These are phyloP conservation scores for Erodium moschatum DNA, from an alignment of 441 rosid genomes.

Conservation along the genomic window DNA sequence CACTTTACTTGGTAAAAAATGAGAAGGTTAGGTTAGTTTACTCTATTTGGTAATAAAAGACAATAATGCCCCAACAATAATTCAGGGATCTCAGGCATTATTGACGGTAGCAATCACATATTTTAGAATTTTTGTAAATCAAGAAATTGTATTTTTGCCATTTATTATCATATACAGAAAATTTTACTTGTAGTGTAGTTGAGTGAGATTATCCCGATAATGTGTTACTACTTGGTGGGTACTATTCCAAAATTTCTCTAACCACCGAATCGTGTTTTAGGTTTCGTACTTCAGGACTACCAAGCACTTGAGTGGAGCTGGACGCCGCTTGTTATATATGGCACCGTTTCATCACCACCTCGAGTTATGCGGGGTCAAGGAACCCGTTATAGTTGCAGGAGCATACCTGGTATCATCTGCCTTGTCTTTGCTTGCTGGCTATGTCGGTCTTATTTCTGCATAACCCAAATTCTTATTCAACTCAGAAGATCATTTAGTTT, in stretches of 20 bases:
- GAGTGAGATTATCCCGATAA: too few species aligned
- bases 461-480: conserved; percentile 19
- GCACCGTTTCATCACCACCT: conserved; percentile 65
- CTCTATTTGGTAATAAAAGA: too few species aligned
- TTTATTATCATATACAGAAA: too few species aligned
- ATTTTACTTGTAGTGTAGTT: too few species aligned
- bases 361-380: conserved; percentile 47
- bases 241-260: not conserved
- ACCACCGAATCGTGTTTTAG: conserved; percentile 27
- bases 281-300: conserved; percentile 41
- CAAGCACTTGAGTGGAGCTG: conserved; percentile 37
- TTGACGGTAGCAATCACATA: too few species aligned
- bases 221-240: not conserved
- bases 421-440: conserved; percentile 63
- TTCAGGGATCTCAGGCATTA: too few species aligned
- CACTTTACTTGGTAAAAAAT: too few species aligned
- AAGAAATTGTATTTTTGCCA: too few species aligned
- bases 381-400: conserved; percentile 53
- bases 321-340: conserved; percentile 43
- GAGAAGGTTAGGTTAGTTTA: too few species aligned
- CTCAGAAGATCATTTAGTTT: not conserved
- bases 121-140: too few species aligned
- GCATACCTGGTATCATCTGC: conserved; percentile 53
- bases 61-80: too few species aligned
- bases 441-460: conserved; percentile 61